Percentiles rank a stretch among this genome's conserved stretches.
Evolutionary conservation across 208 protist species (phyloP).

Genomic region (Endotrypanum monterogeii): DNA sequence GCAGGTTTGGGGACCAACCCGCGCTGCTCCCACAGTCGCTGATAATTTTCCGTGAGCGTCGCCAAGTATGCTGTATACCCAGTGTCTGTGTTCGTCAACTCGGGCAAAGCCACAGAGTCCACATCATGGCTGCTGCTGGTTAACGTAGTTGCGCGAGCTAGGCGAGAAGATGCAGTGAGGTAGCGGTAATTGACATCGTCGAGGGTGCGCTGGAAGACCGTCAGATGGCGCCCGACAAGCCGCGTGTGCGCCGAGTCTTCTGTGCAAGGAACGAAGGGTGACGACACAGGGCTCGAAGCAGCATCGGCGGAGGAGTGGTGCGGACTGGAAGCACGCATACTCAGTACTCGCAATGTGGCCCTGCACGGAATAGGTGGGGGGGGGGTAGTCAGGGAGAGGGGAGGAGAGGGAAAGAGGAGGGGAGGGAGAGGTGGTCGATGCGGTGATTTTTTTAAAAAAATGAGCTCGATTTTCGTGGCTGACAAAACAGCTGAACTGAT

Average conservation of each 20-base stretch:
- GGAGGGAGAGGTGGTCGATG: neutral
- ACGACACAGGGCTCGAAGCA: neutral
- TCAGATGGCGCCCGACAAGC: slow-evolving; percentile 27
- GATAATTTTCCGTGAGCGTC: slow-evolving; percentile 25
- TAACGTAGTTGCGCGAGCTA: neutral
- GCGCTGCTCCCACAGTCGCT: slow-evolving; percentile 25
- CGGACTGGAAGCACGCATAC: neutral
- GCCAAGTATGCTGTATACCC: neutral
- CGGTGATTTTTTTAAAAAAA: neutral
- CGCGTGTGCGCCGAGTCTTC: slow-evolving; percentile 49
- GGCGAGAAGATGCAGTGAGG: slow-evolving; percentile 12
- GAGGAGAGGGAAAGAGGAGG: neutral
- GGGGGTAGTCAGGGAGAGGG: neutral
- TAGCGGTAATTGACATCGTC: slow-evolving; percentile 27
- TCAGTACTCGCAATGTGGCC: neutral
- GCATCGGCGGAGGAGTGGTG: neutral
- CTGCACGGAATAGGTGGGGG: neutral
- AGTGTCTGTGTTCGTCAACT: neutral
- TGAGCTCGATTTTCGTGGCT: too few species aligned
- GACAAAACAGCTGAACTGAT: too few species aligned
- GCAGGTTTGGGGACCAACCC: slow-evolving; percentile 17
- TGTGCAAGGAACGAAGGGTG: slow-evolving; percentile 54
- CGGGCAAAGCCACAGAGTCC: neutral
- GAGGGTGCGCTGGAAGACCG: slow-evolving; percentile 39
- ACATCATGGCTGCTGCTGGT: neutral